Percentiles rank a stretch among this genome's conserved stretches.
phyloP scores from a whole-genome alignment of 768 basidiomycete species.

The Imleria badia region DNA sequence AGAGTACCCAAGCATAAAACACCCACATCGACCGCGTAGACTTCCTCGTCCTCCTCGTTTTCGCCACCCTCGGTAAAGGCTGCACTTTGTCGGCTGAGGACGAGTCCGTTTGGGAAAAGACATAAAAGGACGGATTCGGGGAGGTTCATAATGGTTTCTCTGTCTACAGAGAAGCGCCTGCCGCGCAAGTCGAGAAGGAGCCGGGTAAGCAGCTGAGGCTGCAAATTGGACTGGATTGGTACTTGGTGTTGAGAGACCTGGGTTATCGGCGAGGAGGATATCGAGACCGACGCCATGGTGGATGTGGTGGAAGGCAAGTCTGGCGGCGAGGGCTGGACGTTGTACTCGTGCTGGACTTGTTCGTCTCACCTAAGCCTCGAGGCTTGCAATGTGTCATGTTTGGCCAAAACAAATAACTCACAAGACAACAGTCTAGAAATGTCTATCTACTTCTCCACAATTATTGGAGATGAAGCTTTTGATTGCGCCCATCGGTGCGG shows the following conservation, averaged over 20 bases:
- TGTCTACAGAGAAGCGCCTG: constrained; percentile 87
- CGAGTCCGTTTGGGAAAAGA: constrained; percentile 95
- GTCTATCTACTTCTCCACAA: not conserved
- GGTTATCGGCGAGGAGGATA: constrained; percentile 56
- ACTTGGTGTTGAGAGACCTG: constrained; percentile 53
- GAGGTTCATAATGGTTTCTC: constrained; percentile 97
- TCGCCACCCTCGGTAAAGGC: constrained; percentile 73
- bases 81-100: constrained; percentile 83
- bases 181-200: constrained; percentile 92
- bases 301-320: constrained; percentile 13
- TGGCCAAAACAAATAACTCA: constrained; percentile 31
- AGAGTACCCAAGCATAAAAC: constrained; percentile 7
- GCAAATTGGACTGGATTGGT: constrained; percentile 66
- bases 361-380: constrained; percentile 30
- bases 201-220: constrained; percentile 85
- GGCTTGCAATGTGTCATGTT: constrained; percentile 29
- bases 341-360: constrained; percentile 13
- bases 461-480: not conserved
- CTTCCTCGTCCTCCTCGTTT: constrained; percentile 81
- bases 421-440: not conserved
- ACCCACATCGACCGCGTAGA: constrained; percentile 96
- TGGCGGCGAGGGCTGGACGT: constrained; percentile 10
- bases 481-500: not conserved
- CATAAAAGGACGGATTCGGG: constrained; percentile 96
- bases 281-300: constrained; percentile 37